Base-by-base conservation (phyloP, 352 stramenopile species). In the Phytophthora melonis region DNA sequence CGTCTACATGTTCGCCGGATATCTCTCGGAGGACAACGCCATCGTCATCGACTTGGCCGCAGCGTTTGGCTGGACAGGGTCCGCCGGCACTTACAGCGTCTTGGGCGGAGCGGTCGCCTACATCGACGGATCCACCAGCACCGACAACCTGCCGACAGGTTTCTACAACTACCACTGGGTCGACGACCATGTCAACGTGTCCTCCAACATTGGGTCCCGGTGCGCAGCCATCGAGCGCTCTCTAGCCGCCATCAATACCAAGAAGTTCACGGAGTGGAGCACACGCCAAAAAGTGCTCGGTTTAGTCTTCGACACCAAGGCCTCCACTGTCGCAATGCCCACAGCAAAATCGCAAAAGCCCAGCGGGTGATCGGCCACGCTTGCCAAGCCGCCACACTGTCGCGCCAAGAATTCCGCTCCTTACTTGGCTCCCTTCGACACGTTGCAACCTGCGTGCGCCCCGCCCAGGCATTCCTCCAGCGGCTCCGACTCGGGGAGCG, bases 231-330 rank as follows among this genome's bases (percentile, higher is more conserved):
- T n/a, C n/a, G n/a, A n/a, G n/a, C n/a, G n/a, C n/a, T n/a, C n/a
- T n/a, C n/a, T n/a, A n/a, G n/a, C n/a, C n/a, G n/a, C n/a, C n/a
- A n/a, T n/a, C n/a, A n/a, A n/a, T n/a, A n/a, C n/a, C n/a, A n/a
- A n/a, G n/a, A n/a, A n/a, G n/a, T n/a, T n/a, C n/a, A n/a, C n/a
- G n/a, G n/a, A n/a, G n/a, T n/a, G n/a, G n/a, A n/a, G n/a, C n/a
- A n/a, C n/a, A n/a, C n/a, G n/a, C n/a, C n/a, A n/a, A n/a, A n/a
- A n/a, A n/a, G n/a, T n/a, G n/a, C n/a, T n/a, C n/a, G n/a, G n/a
- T n/a, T n/a, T n/a, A n/a, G n/a, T 18, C 14, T n/a, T n/a, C n/a
- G 55, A 62, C 16, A 62, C 55, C 55, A 50, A 34, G 13, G 55
- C 30, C 5, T 43, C 32, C 55, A 14, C 32, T 16, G 32, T 62